Conservation (phyloP, 2,329 filamentous ascomycete genomes). For the Monilinia aucupariae region DNA sequence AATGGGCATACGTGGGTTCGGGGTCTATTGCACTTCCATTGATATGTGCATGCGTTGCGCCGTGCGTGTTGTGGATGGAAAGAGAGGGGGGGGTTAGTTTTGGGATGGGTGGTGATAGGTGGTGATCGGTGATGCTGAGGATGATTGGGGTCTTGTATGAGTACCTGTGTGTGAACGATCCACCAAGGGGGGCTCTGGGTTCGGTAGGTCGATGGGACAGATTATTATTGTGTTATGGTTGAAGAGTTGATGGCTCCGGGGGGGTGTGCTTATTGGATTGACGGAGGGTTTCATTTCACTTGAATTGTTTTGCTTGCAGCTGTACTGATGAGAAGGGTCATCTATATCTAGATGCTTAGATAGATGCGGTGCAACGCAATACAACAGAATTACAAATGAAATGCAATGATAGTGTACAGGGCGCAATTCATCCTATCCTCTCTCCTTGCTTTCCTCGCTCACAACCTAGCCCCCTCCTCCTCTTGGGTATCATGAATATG, state of each 20-base stretch:
- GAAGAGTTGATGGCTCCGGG: no score
- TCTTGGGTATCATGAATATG: constrained; percentile 12
- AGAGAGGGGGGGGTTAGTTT: neutral
- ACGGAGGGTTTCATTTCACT: neutral
- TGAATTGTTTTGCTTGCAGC: neutral
- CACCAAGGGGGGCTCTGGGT: no score
- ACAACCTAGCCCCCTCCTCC: neutral
- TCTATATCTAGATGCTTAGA: constrained; percentile 4
- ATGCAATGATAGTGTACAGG: constrained; percentile 12
- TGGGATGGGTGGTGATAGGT: neutral
- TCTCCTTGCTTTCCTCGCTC: neutral
- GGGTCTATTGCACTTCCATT: constrained; percentile 1
- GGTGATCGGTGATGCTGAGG: neutral
- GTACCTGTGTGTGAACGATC: no score
- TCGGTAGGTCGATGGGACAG: no score
- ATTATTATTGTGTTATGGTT: no score
- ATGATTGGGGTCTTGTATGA: neutral
- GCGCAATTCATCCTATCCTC: neutral
- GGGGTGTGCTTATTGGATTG: no score
- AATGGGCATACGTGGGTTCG: neutral
- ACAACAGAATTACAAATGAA: neutral
- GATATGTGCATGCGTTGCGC: neutral
- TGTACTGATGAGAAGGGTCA: neutral
- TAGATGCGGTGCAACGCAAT: neutral
- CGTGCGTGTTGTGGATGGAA: neutral